Evolutionary conservation across 2,329 filamentous ascomycete species (phyloP), one percentile per base, ranked within the genome.

Genomic region (Fusarium liriodendri): DNA sequence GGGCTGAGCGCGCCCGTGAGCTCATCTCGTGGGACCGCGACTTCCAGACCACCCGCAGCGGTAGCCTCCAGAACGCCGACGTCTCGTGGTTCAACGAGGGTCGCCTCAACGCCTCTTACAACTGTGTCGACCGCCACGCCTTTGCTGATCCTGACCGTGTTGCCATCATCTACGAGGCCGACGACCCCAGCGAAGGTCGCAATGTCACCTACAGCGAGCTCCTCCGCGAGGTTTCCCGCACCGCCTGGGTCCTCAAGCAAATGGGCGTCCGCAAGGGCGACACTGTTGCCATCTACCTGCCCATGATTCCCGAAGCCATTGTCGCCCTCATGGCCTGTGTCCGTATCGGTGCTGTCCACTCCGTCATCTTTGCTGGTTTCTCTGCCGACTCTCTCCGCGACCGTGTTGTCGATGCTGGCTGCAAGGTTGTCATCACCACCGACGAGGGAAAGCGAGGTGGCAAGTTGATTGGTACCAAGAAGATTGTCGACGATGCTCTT

Each of bases 381-480:
- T 98, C 95, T 33, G 94, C 96, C 67, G 96, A 98, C 84, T 98
- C 97, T 5, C 91, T 99, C 58, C 93, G 96, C 75, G 97, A 99
- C 84, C 95, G 97, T 80, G 95, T 99, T 79, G 87, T 97, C 70
- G 97, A 99, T 81, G 96, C 94, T 68, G 87, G 94, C 77, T 96
- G 93, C 83, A 97, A 93, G 87, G 94, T 98, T 63, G 93, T 98
- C 84, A 98, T 99, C 81, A 99, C 97, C 69, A 93, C 95, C 2
- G 97, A 99, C 82, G 97, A 99, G 89, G 97, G 97, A 81, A 98
- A 97, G 90, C 95, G 97, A 79, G 97, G 97, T 79, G 97, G 97
- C 83, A 99, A 98, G 89, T 85, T 97, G 79, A 98, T 99, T 82
- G 94, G 94, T 80, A 98, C 96, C 79, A 98, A 99, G 91, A 97